Evolutionary conservation across 768 basidiomycete species (phyloP).

Genomic region (Psilocybe sp.): DNA sequence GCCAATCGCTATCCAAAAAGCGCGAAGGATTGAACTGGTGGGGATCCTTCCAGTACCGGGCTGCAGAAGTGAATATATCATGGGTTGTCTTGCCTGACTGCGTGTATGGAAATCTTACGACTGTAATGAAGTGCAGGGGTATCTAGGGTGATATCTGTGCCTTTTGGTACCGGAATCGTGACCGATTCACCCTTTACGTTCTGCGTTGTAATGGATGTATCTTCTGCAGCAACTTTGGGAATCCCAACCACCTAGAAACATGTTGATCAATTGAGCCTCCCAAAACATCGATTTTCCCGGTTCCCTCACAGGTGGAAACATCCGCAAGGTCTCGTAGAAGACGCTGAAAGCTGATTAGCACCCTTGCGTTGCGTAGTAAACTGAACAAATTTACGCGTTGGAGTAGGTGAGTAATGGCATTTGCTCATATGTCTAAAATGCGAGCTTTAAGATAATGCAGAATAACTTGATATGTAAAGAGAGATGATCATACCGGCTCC

Average conservation of each 20-base stretch:
- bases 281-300: neutral
- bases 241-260: constrained; percentile 32
- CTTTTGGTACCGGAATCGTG: constrained; percentile 40
- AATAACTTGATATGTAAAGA: neutral
- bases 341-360: constrained; percentile 27
- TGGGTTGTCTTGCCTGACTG: neutral
- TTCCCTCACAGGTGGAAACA: constrained; percentile 40
- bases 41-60: constrained; percentile 56
- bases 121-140: constrained; percentile 47
- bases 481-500: constrained; percentile 22
- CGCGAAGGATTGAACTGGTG: constrained; percentile 41
- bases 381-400: constrained; percentile 28
- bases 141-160: constrained; percentile 33
- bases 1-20: constrained; percentile 49
- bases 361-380: neutral
- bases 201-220: constrained; percentile 36
- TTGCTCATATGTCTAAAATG: constrained; percentile 38
- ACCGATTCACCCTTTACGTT: constrained; percentile 35
- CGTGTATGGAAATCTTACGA: constrained; percentile 30
- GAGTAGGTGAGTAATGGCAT: constrained; percentile 35
- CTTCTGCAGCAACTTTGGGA: constrained; percentile 45
- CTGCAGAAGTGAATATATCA: constrained; percentile 25
- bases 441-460: too few relatives aligned
- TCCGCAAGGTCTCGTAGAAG: constrained; percentile 47
- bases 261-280: neutral